These are phyloP conservation scores for Fraxinus floribunda DNA, from an alignment of 305 asterid species.

Conservation along the genomic window DNA sequence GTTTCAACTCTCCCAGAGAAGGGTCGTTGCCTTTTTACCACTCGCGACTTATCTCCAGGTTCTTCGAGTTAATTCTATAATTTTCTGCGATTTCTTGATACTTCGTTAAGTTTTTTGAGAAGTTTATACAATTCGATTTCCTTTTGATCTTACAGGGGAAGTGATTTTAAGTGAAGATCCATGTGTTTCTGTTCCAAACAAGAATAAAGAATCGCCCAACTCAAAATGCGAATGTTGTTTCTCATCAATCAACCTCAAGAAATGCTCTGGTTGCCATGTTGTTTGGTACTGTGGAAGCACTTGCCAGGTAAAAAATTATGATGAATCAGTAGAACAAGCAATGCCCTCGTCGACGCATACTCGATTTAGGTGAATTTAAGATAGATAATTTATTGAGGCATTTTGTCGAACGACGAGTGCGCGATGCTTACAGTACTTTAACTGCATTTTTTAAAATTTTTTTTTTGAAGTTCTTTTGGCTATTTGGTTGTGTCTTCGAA, in stretches of 20 bases:
- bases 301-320: conserved; percentile 62
- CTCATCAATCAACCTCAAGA: conserved; percentile 57
- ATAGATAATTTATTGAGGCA: neutral
- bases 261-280: conserved; percentile 83
- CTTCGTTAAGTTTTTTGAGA: neutral
- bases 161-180: conserved; percentile 72
- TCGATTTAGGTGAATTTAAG: neutral
- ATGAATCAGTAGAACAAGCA: neutral
- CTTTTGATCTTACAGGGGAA: conserved; percentile 52
- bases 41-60: conserved; percentile 82
- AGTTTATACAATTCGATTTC: neutral
- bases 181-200: conserved; percentile 73
- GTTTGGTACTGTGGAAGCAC: conserved; percentile 73
- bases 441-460: neutral
- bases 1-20: conserved; percentile 54
- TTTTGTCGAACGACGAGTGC: neutral
- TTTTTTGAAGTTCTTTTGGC: neutral
- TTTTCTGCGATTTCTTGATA: conserved; percentile 4
- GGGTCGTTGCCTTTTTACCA: conserved; percentile 80
- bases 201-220: conserved; percentile 53
- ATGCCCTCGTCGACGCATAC: neutral
- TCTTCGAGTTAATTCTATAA: neutral
- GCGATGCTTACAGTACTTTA: neutral
- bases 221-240: conserved; percentile 87
- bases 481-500: neutral